Evolutionary conservation across 2,329 filamentous ascomycete genomes (phyloP), one percentile per base, ranked within the genome.

Genomic region (Leptographium lundbergii): DNA sequence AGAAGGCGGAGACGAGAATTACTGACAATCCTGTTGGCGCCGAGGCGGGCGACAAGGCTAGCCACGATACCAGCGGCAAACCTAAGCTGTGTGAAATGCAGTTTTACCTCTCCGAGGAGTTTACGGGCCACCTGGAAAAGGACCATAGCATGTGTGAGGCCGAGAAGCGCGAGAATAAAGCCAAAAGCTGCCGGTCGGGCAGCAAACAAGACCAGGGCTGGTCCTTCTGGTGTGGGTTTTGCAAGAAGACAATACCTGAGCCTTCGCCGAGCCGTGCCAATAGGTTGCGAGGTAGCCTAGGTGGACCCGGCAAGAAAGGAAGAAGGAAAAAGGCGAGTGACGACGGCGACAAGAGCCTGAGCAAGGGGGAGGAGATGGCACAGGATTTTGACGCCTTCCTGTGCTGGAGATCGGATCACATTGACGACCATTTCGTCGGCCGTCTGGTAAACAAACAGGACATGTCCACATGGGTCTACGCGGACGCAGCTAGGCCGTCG

Each of bases 161-260:
- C 0, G 63, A 65, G 7, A 57, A 64, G 2, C 48, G 78, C 1
- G 73, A 79, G 1, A 65, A 69, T 1, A 78, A 76, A 60, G 66
- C 83, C 1, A 75, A 79, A 32, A 73, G 69, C 6, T 81, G 81
- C 63, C 80, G 80, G 7, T 80, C 89, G 32, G 86, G 86, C 0
- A 75, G 80, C 17, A 85, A 87, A 61, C 81, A 79, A 34, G 82
- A 86, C 63, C 72, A 11, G 19, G 3, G 4, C 74, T 3, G 53
- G 2, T 75, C 79, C 6, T 96, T 90, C 71, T 96, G 91, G 91
- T 96, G 91, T 67, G 91, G 91, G 0, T 95, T 96, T 69, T 96
- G 90, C 69, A 67, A 72, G 71, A 10, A 50, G 47, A 13, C 22
- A 10, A 14, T 25, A 7, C 32, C 32, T 34, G 6, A 11, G 6